These are phyloP conservation scores for Neonothopanus nambi DNA, from an alignment of 1,284 basidiomycete species.

Conservation along the genomic window DNA sequence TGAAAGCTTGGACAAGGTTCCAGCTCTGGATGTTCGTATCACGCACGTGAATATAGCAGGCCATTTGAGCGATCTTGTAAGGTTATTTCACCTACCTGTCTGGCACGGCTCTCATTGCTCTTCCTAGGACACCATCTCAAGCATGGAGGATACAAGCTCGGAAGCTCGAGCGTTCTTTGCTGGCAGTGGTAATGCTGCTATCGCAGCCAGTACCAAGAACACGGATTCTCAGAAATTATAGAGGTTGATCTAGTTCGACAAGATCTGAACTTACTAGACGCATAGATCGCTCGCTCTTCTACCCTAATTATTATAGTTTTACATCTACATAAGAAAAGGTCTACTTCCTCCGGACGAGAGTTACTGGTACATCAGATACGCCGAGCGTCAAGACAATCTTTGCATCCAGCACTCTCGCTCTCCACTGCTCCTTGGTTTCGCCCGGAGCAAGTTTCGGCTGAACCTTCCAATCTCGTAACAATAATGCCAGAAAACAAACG, in stretches of 20 bases:
- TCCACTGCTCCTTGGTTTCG: constrained; percentile 15
- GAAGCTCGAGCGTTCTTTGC: constrained; percentile 34
- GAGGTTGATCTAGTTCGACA: not conserved
- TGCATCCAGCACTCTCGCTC: constrained; percentile 14
- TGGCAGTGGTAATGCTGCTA: constrained; percentile 20
- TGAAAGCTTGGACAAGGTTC: too few relatives aligned
- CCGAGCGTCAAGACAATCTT: constrained; percentile 17
- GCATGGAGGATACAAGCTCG: constrained; percentile 21
- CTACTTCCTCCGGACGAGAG: constrained; percentile 6
- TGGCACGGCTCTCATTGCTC: constrained; percentile 20
- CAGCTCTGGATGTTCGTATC: constrained; percentile 23
- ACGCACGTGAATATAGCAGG: constrained; percentile 30
- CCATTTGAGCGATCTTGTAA: constrained; percentile 20
- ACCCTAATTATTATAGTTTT: too few relatives aligned
- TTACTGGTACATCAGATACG: constrained; percentile 15
- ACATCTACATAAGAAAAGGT: not conserved
- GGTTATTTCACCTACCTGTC: not conserved
- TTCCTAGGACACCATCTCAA: constrained; percentile 17
- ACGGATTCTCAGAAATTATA: constrained; percentile 2
- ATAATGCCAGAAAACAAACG: constrained; percentile 25
- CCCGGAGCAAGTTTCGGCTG: constrained; percentile 11
- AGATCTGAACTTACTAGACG: too few relatives aligned
- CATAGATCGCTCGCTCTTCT: too few relatives aligned
- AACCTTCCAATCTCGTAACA: constrained; percentile 30
- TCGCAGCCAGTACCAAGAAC: not conserved